These are phyloP conservation scores for Myxozyma vanderwaltii DNA, from an alignment of 805 yeast species.

Conservation along the genomic window DNA sequence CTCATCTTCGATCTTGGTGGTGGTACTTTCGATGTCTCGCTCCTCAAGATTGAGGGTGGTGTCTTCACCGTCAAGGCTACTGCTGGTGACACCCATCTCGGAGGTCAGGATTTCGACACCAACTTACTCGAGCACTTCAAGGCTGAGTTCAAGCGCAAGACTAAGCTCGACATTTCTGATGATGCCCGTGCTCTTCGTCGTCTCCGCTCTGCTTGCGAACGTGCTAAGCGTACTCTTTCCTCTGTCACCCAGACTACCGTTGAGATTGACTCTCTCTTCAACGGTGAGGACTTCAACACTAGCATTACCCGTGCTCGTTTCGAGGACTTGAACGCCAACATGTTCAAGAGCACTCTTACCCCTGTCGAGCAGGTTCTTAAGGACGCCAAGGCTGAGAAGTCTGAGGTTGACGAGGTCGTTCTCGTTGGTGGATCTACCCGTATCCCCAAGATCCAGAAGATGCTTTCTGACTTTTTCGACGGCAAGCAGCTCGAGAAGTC, in stretches of 20 bases:
- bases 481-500: conserved; percentile 97
- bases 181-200: conserved; percentile 97
- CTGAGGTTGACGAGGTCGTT: conserved; percentile 89
- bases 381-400: conserved; percentile 84
- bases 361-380: conserved; percentile 95
- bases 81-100: conserved; percentile 99
- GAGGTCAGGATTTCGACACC: conserved; percentile 99
- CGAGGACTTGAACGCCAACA: conserved; percentile 90
- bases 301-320: conserved; percentile 97
- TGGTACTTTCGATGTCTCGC: conserved; percentile 96
- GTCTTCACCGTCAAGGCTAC: conserved; percentile 96
- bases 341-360: conserved; percentile 89
- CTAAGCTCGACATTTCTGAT: conserved; percentile 82
- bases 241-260: conserved; percentile 94
- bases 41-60: conserved; percentile 91
- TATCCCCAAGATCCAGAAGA: conserved; percentile 96
- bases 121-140: conserved; percentile 91
- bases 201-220: conserved; percentile 98
- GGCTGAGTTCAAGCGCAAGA: conserved; percentile 93
- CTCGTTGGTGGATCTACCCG: conserved; percentile 99
- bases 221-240: conserved; percentile 97
- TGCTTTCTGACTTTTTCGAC: conserved; percentile 90
- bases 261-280: conserved; percentile 93
- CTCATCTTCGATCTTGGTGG: conserved; percentile 95
- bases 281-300: conserved; percentile 93